Evolutionary conservation across 2,329 filamentous ascomycete species (phyloP), one percentile per base, ranked within the genome.

Genomic region (Lachnellula arida): DNA sequence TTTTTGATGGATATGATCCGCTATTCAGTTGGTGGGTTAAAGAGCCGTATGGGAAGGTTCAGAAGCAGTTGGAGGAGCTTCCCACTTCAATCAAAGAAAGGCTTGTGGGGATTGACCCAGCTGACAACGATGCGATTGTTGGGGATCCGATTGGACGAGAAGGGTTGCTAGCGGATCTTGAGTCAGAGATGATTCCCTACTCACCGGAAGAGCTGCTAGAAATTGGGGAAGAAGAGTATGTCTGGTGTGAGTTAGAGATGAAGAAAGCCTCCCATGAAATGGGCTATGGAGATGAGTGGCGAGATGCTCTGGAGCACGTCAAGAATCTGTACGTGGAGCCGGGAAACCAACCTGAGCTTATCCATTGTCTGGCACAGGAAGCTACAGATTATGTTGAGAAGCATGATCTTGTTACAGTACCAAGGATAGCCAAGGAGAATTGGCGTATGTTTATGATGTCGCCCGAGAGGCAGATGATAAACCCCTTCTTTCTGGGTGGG

Each of bases 401-500:
- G 23, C 72, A 81, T 61, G 73, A 81, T 51, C 76, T 84, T 7
- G 76, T 84, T 19, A 84, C 79, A 0, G 76, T 85, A 0, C 81
- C 82, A 0, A 63, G 63, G 1, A 64, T 84, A 2, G 80, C 79
- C 1, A 76, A 78, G 52, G 75, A 82, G 55, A 78, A 76, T 0
- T 81, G 79, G 70, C 74, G 75, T 37, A 81, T 81, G 70, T 76
- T 75, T 54, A 84, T 84, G 78, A 83, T 85, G 73, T 68, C 72
- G 6, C 75, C 80, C 0, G 73, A 72, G 28, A 69, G 66, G 23
- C 81, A 85, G 61, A 80, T 78, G 55, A 74, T 79, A 2, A 79
- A 78, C 11, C 81, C 82, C 0, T 85, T 84, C 68, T 85, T 85
- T 69, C 74, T 84, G 0, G 81, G 81, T 5, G 82, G 81, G 0